These are phyloP conservation scores for Clonostachys chloroleuca DNA, from an alignment of 2,329 filamentous ascomycete genomes.

Conservation along the genomic window DNA sequence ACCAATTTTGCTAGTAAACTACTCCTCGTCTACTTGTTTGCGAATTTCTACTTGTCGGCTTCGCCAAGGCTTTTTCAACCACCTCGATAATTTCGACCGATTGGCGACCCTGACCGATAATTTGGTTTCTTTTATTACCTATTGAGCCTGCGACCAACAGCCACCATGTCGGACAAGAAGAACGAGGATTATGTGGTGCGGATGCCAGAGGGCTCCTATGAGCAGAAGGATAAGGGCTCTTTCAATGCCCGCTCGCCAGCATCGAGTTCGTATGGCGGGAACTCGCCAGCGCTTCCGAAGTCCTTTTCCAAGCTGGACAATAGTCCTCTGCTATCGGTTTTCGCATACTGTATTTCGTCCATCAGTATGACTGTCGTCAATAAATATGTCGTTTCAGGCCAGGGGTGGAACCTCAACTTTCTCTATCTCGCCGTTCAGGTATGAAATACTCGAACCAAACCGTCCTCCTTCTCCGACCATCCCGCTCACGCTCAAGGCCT, in stretches of 20 bases:
- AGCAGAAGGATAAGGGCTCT: slow-evolving; percentile 46
- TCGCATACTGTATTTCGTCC: slow-evolving; percentile 91
- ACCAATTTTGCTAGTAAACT: background rate
- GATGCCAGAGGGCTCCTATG: slow-evolving; percentile 54
- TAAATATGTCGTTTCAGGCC: slow-evolving; percentile 93
- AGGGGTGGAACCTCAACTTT: slow-evolving; percentile 92
- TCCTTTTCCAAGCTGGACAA: slow-evolving; percentile 56
- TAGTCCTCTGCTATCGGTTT: slow-evolving; percentile 74
- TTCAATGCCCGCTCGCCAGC: slow-evolving; percentile 31
- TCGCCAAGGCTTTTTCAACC: too few relatives aligned
- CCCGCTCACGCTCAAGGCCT: slow-evolving; percentile 1
- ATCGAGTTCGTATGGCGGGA: slow-evolving; percentile 10
- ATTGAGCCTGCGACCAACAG: background rate
- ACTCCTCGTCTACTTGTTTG: background rate
- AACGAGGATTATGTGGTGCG: slow-evolving; percentile 75
- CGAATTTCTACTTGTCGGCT: too few relatives aligned
- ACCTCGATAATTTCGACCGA: too few relatives aligned
- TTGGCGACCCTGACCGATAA: too few relatives aligned
- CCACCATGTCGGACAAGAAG: slow-evolving; percentile 79
- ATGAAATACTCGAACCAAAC: slow-evolving; percentile 20
- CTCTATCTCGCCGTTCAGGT: slow-evolving; percentile 93
- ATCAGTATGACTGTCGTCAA: slow-evolving; percentile 99
- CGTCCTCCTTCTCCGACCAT: background rate
- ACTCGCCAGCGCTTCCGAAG: slow-evolving; percentile 9
- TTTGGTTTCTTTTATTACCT: too few relatives aligned